Evolutionary conservation across 2,329 filamentous ascomycete species (phyloP), one percentile per base, ranked within the genome.

Genomic region (Neurospora sp.): DNA sequence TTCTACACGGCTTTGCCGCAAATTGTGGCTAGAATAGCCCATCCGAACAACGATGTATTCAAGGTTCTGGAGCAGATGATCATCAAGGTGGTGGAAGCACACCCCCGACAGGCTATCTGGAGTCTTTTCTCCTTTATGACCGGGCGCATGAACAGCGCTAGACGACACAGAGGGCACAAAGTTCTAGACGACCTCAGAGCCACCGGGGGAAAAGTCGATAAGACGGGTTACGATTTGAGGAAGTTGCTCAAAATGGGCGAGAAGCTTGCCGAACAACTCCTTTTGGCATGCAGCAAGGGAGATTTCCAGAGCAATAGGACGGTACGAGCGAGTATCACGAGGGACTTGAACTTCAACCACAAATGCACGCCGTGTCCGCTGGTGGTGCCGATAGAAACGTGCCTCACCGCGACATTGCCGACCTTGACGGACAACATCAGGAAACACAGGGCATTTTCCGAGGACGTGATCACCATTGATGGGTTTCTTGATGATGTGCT

Each of bases 41-140:
- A 99, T 80, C 89, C 91, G 0, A 92, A 97, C 78, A 80, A 80
- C 4, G 87, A 89, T 1, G 93, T 97, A 1, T 96, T 92, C 80
- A 88, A 90, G 70, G 83, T 92, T 10, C 82, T 99, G 6, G 88
- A 90, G 68, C 85, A 86, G 40, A 95, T 98, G 74, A 93, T 99
- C 69, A 82, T 91, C 71, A 95, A 92, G 77, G 92, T 97, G n/a
- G 90, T 97, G 8, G 86, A 89, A 57, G 85, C 88, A n/a, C 92
- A 97, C 79, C 95, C 96, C 0, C 92, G 92, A 71, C 96, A 99
- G 79, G 91, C 94, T 0, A 80, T 98, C 36, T 99, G 96, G 96
- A 92, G 91, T 76, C 82, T 99, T 41, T 87, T 98, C 69, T 92
- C 94, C 8, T 90, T 97, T 65, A 90, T 93, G 75, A 95, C 95